A percentile compares a stretch with the other conserved stretches of the same genome.
Conservation (phyloP, 805 yeast genomes). For the Candida ipomoeae region DNA sequence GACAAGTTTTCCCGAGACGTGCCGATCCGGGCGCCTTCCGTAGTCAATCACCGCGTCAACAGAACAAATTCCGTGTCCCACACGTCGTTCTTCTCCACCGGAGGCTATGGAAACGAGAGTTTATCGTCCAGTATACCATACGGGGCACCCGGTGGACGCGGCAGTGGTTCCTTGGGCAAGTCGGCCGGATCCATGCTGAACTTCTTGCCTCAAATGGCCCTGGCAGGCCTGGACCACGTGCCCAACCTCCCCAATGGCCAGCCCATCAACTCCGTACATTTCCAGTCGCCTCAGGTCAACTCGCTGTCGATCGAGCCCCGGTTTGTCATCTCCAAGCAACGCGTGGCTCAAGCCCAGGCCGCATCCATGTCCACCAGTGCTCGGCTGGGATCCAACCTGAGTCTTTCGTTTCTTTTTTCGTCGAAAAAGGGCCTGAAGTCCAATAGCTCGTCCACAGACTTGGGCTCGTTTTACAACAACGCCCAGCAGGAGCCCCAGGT, state of each 20-base stretch:
- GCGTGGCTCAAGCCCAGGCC: slow-evolving; percentile 50
- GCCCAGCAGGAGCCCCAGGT: slow-evolving; percentile 13
- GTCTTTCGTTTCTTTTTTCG: slow-evolving; percentile 49
- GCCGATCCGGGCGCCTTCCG: slow-evolving; percentile 17
- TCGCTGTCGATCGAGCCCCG: slow-evolving; percentile 73
- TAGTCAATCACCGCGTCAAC: slow-evolving; percentile 39
- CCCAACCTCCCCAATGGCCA: slow-evolving; percentile 57
- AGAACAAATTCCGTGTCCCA: slow-evolving; percentile 39
- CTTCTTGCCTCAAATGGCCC: slow-evolving; percentile 9
- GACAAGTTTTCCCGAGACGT: slow-evolving; percentile 7
- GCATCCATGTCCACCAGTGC: slow-evolving; percentile 29
- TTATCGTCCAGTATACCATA: slow-evolving; percentile 64
- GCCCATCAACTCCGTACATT: slow-evolving; percentile 56
- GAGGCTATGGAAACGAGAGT: slow-evolving; percentile 35
- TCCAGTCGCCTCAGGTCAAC: slow-evolving; percentile 64
- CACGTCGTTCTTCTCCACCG: slow-evolving; percentile 32
- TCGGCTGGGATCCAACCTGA: slow-evolving; percentile 42
- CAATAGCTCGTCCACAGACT: slow-evolving; percentile 35
- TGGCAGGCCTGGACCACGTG: slow-evolving; percentile 28
- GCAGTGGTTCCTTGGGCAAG: slow-evolving; percentile 9
- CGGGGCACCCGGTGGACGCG: slow-evolving; percentile 63
- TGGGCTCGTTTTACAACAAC: slow-evolving; percentile 40
- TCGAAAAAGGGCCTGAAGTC: slow-evolving; percentile 32
- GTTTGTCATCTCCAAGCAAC: slow-evolving; percentile 76
- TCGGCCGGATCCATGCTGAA: slow-evolving; percentile 7